phyloP scores from a whole-genome alignment of 108 stramenopile species.

The Skeletonema marinoi region DNA sequence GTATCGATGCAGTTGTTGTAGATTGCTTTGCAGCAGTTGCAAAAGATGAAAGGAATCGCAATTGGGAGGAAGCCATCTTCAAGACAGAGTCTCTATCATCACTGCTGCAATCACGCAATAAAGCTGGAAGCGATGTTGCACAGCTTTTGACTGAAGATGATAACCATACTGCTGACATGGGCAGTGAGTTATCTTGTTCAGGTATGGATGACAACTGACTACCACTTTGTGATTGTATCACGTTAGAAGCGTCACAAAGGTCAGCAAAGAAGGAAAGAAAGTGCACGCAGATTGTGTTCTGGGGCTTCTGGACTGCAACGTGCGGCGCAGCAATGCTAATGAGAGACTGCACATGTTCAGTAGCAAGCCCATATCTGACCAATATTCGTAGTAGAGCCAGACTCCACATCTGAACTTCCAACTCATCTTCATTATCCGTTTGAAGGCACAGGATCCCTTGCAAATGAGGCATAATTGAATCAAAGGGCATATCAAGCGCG shows the following conservation, averaged over 20 bases:
- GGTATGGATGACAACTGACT: conserved; percentile 5
- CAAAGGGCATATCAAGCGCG: conserved; percentile 37
- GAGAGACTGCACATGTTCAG: conserved; percentile 51
- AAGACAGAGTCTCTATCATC: conserved; percentile 5
- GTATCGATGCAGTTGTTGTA: conserved; percentile 28
- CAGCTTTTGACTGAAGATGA: conserved; percentile 30
- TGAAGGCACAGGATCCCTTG: conserved; percentile 43
- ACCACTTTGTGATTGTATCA: neutral
- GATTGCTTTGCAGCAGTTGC: conserved; percentile 26
- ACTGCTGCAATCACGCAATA: conserved; percentile 1
- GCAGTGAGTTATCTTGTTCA: conserved; percentile 4
- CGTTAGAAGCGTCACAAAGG: conserved; percentile 34
- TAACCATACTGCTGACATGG: conserved; percentile 49
- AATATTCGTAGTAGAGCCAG: conserved; percentile 71
- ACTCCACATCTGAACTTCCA: conserved; percentile 56
- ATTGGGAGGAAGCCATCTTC: conserved; percentile 32
- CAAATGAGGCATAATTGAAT: conserved; percentile 26
- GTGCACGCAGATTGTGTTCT: conserved; percentile 54
- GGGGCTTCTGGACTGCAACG: conserved; percentile 18
- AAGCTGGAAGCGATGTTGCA: conserved; percentile 4
- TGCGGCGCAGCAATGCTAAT: conserved; percentile 53
- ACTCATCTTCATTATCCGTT: conserved; percentile 31
- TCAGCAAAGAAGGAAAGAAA: conserved; percentile 52
- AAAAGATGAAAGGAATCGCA: conserved; percentile 46
- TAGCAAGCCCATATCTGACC: conserved; percentile 75